Conservation (phyloP, 2,329 filamentous ascomycete genomes). For the Botryotinia narcissicola region DNA sequence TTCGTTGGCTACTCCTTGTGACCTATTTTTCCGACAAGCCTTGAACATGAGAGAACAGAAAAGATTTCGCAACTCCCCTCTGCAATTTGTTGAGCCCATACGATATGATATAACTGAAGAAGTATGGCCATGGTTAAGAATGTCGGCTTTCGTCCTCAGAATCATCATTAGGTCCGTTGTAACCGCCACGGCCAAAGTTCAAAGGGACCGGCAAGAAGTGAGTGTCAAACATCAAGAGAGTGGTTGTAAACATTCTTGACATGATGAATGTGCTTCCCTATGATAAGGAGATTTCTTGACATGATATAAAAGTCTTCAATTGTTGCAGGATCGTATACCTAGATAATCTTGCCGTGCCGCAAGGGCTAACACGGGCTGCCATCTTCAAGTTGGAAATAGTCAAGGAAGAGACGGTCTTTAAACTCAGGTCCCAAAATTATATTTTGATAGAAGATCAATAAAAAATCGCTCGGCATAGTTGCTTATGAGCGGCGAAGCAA, state of each 20-base stretch:
- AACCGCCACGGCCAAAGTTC: not conserved
- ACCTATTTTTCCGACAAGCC: not conserved
- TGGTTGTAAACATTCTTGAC: not conserved
- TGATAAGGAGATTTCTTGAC: not conserved
- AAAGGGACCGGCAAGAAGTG: not conserved
- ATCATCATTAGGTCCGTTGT: not conserved
- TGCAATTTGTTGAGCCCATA: not conserved
- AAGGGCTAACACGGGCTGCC: not conserved
- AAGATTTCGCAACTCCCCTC: not conserved
- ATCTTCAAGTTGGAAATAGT: not conserved
- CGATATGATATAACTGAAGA: not conserved
- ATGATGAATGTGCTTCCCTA: not conserved
- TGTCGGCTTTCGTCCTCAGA: not conserved
- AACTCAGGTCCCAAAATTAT: not conserved
- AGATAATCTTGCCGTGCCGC: not conserved
- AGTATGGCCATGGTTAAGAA: not conserved
- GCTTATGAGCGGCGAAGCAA: not conserved
- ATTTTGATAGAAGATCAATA: not conserved
- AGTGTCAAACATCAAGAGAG: not conserved
- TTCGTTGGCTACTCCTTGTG: not conserved
- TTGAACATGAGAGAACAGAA: too few species aligned
- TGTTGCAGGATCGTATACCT: not conserved
- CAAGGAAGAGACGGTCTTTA: not conserved
- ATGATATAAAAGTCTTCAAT: not conserved
- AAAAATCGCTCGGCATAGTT: not conserved